phyloP scores from a whole-genome alignment of 164 flowering plant genomes.

The Saururus chinensis region DNA sequence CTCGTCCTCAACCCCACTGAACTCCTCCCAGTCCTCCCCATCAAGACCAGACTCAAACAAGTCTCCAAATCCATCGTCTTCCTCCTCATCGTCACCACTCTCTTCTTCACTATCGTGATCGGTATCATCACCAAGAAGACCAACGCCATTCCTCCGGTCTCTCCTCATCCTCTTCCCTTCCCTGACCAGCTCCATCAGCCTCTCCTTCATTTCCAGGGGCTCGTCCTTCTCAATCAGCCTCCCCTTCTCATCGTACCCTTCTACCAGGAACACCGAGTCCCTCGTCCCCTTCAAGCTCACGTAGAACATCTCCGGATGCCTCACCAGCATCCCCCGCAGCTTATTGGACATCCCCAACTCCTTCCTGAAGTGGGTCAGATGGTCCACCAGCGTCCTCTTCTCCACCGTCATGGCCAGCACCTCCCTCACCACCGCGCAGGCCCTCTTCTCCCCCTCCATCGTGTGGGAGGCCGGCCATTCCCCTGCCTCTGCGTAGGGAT shows the following conservation, averaged over 20 bases:
- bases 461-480: conserved; percentile 35
- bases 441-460: conserved; percentile 76
- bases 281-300: conserved; percentile 80
- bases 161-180: conserved; percentile 69
- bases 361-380: conserved; percentile 75
- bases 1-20: conserved; percentile 18
- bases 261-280: conserved; percentile 82
- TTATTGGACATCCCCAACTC: conserved; percentile 83
- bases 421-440: conserved; percentile 83
- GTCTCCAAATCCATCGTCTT: conserved; percentile 42
- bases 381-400: conserved; percentile 81
- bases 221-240: conserved; percentile 52
- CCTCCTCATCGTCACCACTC: conserved; percentile 12
- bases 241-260: conserved; percentile 69
- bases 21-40: conserved; percentile 35
- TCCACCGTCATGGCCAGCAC: conserved; percentile 75
- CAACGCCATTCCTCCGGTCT: conserved; percentile 29
- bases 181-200: conserved; percentile 44
- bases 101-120: conserved; percentile 8
- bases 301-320: conserved; percentile 94
- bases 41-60: conserved; percentile 29
- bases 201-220: conserved; percentile 28
- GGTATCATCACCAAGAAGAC: conserved; percentile 8
- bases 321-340: conserved; percentile 68
- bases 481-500: conserved; percentile 40